Evolutionary conservation across 805 yeast genomes (phyloP).

Genomic region (Huiozyma naganishii): DNA sequence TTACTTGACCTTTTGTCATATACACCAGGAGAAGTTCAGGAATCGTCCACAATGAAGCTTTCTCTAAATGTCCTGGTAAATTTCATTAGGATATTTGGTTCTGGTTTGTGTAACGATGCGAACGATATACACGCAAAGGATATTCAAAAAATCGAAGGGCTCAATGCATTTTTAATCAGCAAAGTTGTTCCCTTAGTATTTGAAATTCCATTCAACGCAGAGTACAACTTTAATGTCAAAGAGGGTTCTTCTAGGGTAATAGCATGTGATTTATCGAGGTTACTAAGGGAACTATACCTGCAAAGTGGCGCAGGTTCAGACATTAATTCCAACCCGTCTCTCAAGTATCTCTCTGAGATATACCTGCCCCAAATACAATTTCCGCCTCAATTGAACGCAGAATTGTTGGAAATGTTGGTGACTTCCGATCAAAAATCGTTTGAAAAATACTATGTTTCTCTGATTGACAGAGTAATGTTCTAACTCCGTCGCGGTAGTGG

Average conservation of each 20-base stretch:
- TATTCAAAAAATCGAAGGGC: constrained; percentile 47
- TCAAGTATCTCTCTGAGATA: constrained; percentile 41
- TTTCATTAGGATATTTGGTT: constrained; percentile 53
- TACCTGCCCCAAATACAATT: constrained; percentile 45
- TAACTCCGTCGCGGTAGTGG: not conserved
- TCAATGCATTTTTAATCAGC: constrained; percentile 58
- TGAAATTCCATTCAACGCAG: constrained; percentile 69
- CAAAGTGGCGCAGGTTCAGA: constrained; percentile 17
- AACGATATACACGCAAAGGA: constrained; percentile 42
- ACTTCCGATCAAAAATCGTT: constrained; percentile 50
- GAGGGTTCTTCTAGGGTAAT: constrained; percentile 74
- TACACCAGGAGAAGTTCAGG: constrained; percentile 47
- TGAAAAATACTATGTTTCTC: constrained; percentile 53
- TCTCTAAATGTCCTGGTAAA: constrained; percentile 61
- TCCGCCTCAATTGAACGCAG: constrained; percentile 47
- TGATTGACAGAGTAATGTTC: constrained; percentile 24
- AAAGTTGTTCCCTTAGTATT: constrained; percentile 58
- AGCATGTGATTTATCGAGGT: constrained; percentile 61
- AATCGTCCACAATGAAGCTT: constrained; percentile 53
- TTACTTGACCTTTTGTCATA: constrained; percentile 55
- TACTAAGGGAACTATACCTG: constrained; percentile 53
- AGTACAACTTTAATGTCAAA: constrained; percentile 45
- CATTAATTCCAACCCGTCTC: constrained; percentile 17
- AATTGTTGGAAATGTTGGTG: constrained; percentile 50
- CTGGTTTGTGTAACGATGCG: constrained; percentile 53